These are phyloP conservation scores for Corynascus novoguineensis DNA, from an alignment of 495 filamentous ascomycete genomes.

Conservation along the genomic window DNA sequence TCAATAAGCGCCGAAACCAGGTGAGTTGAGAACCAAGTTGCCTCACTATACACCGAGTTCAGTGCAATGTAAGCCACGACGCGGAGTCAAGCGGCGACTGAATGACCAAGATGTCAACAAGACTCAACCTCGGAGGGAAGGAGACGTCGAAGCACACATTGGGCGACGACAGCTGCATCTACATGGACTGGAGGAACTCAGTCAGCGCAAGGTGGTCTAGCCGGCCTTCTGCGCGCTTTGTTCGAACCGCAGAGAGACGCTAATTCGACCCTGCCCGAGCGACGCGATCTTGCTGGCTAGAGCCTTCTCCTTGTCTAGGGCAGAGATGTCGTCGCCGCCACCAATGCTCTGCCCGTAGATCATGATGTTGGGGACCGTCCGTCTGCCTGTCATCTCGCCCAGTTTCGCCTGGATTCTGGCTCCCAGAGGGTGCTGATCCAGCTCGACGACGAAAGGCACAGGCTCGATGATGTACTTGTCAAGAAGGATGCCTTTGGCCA, in stretches of 20 bases:
- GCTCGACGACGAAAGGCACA: slow-evolving; percentile 79
- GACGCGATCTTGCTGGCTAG: slow-evolving; percentile 65
- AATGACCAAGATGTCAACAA: no score
- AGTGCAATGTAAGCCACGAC: no score
- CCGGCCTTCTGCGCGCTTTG: slow-evolving; percentile 12
- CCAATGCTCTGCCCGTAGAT: slow-evolving; percentile 85
- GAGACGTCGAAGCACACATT: no score
- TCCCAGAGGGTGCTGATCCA: slow-evolving; percentile 77
- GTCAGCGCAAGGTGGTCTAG: slow-evolving; percentile 2
- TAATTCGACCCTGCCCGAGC: slow-evolving; percentile 63
- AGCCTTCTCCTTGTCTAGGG: slow-evolving; percentile 61
- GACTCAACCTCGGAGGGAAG: no score
- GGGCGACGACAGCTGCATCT: background rate
- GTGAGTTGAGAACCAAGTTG: no score
- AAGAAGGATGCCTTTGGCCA: slow-evolving; percentile 77
- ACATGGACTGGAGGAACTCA: background rate
- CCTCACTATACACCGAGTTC: no score
- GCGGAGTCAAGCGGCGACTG: no score
- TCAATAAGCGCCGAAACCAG: no score
- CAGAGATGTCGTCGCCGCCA: slow-evolving; percentile 79
- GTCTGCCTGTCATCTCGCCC: slow-evolving; percentile 64
- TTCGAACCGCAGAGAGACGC: slow-evolving; percentile 42
- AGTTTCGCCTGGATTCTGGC: slow-evolving; percentile 61
- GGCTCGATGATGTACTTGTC: slow-evolving; percentile 78
- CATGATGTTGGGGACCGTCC: slow-evolving; percentile 87